These are phyloP conservation scores for Fraxinus latifolia DNA, from an alignment of 305 asterid species.

Conservation along the genomic window DNA sequence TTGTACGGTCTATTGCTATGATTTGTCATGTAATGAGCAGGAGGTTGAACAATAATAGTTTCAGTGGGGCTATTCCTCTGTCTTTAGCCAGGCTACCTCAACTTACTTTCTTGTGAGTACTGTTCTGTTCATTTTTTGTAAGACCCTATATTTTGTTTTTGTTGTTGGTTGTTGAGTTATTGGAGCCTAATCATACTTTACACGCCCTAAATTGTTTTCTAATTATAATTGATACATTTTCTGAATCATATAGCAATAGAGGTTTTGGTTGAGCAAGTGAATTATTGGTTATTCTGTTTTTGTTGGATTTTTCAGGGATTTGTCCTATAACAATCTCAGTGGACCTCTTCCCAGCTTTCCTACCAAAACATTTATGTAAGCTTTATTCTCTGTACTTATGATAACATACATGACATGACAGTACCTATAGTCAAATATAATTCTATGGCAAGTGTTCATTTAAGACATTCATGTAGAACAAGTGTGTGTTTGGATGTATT, in stretches of 20 bases:
- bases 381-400: neutral
- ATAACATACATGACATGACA: neutral
- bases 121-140: conserved; percentile 13
- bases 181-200: neutral
- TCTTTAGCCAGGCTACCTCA: conserved; percentile 75
- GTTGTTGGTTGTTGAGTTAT: conserved; percentile 14
- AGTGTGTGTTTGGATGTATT: neutral
- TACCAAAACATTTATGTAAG: conserved; percentile 75
- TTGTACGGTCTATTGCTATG: conserved; percentile 38
- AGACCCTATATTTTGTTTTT: conserved; percentile 12
- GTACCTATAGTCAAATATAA: neutral
- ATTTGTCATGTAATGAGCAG: conserved; percentile 62
- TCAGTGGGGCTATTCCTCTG: conserved; percentile 78
- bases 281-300: conserved; percentile 18
- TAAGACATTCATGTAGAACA: neutral
- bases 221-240: too few relatives aligned
- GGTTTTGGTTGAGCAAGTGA: neutral
- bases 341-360: conserved; percentile 81
- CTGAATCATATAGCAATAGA: neutral
- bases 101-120: conserved; percentile 95
- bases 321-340: conserved; percentile 89
- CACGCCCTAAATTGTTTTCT: neutral
- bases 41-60: conserved; percentile 90
- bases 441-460: neutral
- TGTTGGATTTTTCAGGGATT: conserved; percentile 60